These are phyloP conservation scores for Phylloporus sp. DNA, from an alignment of 1,284 basidiomycete species.

Conservation along the genomic window DNA sequence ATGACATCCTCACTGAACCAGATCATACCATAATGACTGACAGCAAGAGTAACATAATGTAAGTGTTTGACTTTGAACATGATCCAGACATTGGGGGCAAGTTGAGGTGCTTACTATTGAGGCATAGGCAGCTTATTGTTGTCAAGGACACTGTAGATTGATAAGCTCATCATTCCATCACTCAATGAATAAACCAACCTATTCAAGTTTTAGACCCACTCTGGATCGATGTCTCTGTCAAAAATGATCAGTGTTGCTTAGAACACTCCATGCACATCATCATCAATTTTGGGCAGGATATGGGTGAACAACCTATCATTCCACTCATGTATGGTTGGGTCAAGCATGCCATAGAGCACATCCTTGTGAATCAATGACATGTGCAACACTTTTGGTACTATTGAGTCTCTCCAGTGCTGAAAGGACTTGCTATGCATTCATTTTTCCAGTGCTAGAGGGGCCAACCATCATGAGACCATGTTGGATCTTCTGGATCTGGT, in stretches of 20 bases:
- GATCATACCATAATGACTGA: conserved; percentile 99
- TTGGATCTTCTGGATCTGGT: conserved; percentile 99
- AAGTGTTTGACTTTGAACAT: conserved; percentile 99
- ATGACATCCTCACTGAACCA: conserved; percentile 99
- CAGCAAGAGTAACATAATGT: conserved; percentile 95
- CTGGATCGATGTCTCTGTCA: conserved; percentile 99
- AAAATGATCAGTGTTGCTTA: conserved; percentile 99
- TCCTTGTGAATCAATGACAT: conserved; percentile 99
- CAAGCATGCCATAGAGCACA: conserved; percentile 95
- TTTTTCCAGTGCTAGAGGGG: conserved; percentile 96
- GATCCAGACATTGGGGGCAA: conserved; percentile 97
- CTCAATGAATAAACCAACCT: conserved; percentile 63
- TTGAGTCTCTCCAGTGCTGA: conserved; percentile 92
- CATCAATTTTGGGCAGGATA: conserved; percentile 96
- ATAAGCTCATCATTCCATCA: conserved; percentile 18
- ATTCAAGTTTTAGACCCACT: conserved; percentile 99
- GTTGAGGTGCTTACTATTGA: conserved; percentile 98
- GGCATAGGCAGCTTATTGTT: conserved; percentile 98
- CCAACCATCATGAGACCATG: conserved; percentile 99
- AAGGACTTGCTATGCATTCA: conserved; percentile 95
- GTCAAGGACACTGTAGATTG: conserved; percentile 83
- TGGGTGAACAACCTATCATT: conserved; percentile 99
- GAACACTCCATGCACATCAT: conserved; percentile 97
- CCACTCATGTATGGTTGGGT: conserved; percentile 98
- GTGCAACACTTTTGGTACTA: conserved; percentile 90